Evolutionary conservation across 2,329 filamentous ascomycete genomes (phyloP), one percentile per base, ranked within the genome.

Genomic region (Ophiostoma ulmi): DNA sequence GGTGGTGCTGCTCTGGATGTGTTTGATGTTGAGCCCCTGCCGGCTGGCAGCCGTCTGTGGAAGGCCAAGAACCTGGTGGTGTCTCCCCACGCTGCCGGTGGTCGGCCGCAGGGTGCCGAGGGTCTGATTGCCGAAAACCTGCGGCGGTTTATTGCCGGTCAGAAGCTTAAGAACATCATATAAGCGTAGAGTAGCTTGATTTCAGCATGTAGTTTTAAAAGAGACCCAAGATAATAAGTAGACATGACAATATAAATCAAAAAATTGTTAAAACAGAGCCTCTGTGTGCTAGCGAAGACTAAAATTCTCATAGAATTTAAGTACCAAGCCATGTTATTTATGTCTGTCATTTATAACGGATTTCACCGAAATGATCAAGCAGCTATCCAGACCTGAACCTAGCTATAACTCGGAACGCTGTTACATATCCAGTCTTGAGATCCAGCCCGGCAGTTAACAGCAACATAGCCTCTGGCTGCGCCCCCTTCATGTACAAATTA

Each of bases 111-210:
- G 78, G 87, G 84, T 4, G 81, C 84, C 0, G 87, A 89, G 80
- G 81, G 75, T 6, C 78, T 90, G 75, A 88, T 90, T 73, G 84
- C 85, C 58, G 83, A 87, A 71, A 90, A 90, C 74, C 74, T 90
- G 78, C 80, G 87, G 73, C 80, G 83, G 73, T 87, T 89, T 75
- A 73, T 88, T 73, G 87, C 87, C 0, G 83, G 83, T 0, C 87
- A 90, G 80, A 76, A 81, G 70, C 74, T 90, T 76, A 87, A 82
- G 81, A 90, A 90, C 52, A 55, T 74, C 31, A 74, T 79, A 63
- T 74, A 67, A 67, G n/a, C 26, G 38, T 10, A 8, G 35, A 14
- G 26, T 3, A 14, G 61, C 11, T 2, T 10, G 17, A 20, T 8
- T 22, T 22, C 1, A 17, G 58, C 58, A 63, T 35, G 7, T 13